These are phyloP conservation scores for Leptographium flavum DNA, from an alignment of 2,329 filamentous ascomycete genomes.

Conservation along the genomic window DNA sequence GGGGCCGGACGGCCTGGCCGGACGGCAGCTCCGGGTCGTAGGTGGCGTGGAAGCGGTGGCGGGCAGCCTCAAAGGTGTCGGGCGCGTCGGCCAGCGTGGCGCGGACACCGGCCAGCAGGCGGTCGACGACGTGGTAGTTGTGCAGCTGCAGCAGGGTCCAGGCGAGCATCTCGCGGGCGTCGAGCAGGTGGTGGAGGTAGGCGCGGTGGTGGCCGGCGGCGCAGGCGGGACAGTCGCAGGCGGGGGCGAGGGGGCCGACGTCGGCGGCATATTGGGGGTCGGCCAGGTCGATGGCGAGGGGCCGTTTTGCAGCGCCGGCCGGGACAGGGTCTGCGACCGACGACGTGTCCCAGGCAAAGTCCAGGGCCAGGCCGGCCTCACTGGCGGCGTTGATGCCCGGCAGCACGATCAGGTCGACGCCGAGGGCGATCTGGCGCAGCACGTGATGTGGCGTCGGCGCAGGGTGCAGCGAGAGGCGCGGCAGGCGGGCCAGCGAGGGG, in stretches of 20 bases:
- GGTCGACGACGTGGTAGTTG: slow-evolving; percentile 60
- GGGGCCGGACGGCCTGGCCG: slow-evolving; percentile 63
- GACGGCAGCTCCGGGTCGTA: slow-evolving; percentile 63
- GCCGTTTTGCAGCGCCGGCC: slow-evolving; percentile 4
- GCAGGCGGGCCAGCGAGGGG: slow-evolving; percentile 40
- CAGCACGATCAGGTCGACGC: slow-evolving; percentile 66
- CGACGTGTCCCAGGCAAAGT: slow-evolving; percentile 54
- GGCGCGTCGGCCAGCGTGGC: slow-evolving; percentile 41
- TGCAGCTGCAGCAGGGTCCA: slow-evolving; percentile 90
- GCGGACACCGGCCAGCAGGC: slow-evolving; percentile 62
- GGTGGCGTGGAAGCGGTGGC: slow-evolving; percentile 24
- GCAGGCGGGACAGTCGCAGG: slow-evolving; percentile 75
- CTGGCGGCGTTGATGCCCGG: slow-evolving; percentile 52
- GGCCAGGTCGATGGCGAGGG: slow-evolving; percentile 74
- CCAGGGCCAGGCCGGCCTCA: slow-evolving; percentile 72
- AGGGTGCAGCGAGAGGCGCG: slow-evolving; percentile 60
- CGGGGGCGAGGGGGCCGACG: slow-evolving; percentile 43
- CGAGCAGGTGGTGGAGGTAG: slow-evolving; percentile 74
- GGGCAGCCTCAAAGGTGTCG: slow-evolving; percentile 42
- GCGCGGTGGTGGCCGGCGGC: slow-evolving; percentile 65
- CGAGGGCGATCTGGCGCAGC: slow-evolving; percentile 59
- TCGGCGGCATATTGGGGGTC: slow-evolving; percentile 44
- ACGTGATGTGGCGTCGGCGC: slow-evolving; percentile 61
- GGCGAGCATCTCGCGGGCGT: slow-evolving; percentile 89
- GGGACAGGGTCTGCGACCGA: slow-evolving; percentile 9